Base-by-base conservation (phyloP, 305 asterid species). In the Ruellia speciosa region DNA sequence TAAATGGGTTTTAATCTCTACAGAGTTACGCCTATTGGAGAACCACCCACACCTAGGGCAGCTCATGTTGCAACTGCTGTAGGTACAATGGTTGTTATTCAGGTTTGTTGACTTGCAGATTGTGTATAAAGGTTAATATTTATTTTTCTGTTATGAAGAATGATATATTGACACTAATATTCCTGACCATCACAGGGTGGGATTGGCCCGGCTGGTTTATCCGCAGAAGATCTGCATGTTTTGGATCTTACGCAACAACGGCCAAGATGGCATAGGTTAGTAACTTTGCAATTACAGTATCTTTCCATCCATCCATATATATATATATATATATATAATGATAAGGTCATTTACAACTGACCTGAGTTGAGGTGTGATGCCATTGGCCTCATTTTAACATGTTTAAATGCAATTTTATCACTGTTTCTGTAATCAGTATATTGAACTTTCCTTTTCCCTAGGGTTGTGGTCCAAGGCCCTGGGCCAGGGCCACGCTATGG, bases 401-500 rank as follows among this genome's bases (percentile, higher is more conserved):
- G 63, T 51, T 53, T 41, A 14, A 59, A 18, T 14, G 18, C 43
- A 57, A 37, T 4, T 34, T 59, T 31, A 14, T 59, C 24, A 33
- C 39, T 40, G 50, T 57, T 50, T 54, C 51, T 66, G 35, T 59
- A 49, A 62, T 58, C 39, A 54, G 19, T 45, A 24, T 31, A 40
- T 14, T 54, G 54, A 59, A 40, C 60, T 61, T 68, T 28, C 14
- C 58, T 17, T 80, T 60, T 24, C 19, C 61, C 49, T 59, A 92
- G 99, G 87, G 99, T 92, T 72, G 99, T 86, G 45, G 99, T 92
- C 60, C 99, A 92, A 69, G 99, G 99, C 47, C 97, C 97, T 56
- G 99, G 99, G 60, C 99, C 99, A 52, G 99, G 99, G 61, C 87
- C 99, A 6, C 97, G 97, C 65, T 92, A 92, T 75, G 99, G 99